Evolutionary conservation across 1,139 yeast genomes (phyloP).

Genomic region (Candida glucosophila): DNA sequence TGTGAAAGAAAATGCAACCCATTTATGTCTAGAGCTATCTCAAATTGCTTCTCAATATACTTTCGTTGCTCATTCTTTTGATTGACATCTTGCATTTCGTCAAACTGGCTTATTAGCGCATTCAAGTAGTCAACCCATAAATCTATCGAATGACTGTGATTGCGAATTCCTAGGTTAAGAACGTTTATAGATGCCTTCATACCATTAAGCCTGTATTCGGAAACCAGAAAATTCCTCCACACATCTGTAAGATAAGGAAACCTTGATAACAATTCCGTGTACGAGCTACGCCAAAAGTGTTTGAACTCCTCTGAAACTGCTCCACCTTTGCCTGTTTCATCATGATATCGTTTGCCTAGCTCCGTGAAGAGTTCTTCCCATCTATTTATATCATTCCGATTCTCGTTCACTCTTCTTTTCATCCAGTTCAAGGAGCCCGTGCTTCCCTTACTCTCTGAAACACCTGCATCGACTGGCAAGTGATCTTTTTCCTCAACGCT

Average conservation of each 20-base stretch:
- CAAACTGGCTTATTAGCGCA: constrained; percentile 34
- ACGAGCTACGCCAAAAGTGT: constrained; percentile 11
- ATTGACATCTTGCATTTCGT: constrained; percentile 10
- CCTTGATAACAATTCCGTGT: constrained; percentile 28
- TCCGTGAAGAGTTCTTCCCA: constrained; percentile 25
- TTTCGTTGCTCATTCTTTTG: constrained; percentile 9
- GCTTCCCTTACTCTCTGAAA: neutral
- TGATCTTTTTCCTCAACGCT: too few relatives aligned
- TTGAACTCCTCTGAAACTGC: constrained; percentile 13
- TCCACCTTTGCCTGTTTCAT: constrained; percentile 7
- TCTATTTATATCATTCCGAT: constrained; percentile 17
- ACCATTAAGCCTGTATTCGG: constrained; percentile 50
- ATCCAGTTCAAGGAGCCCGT: constrained; percentile 4
- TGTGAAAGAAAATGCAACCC: constrained; percentile 57
- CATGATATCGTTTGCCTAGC: constrained; percentile 13
- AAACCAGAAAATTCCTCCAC: constrained; percentile 53
- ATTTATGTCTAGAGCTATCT: constrained; percentile 28
- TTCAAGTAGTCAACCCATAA: constrained; percentile 59
- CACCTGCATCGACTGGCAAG: neutral
- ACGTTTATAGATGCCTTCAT: constrained; percentile 38
- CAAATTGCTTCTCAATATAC: constrained; percentile 29
- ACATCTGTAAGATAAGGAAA: constrained; percentile 51
- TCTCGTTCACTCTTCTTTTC: constrained; percentile 5
- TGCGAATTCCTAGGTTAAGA: constrained; percentile 36
- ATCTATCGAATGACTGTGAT: constrained; percentile 50